Evolutionary conservation across 768 basidiomycete species (phyloP), one percentile per base, ranked within the genome.

Genomic region (Crepidotus variabilis): DNA sequence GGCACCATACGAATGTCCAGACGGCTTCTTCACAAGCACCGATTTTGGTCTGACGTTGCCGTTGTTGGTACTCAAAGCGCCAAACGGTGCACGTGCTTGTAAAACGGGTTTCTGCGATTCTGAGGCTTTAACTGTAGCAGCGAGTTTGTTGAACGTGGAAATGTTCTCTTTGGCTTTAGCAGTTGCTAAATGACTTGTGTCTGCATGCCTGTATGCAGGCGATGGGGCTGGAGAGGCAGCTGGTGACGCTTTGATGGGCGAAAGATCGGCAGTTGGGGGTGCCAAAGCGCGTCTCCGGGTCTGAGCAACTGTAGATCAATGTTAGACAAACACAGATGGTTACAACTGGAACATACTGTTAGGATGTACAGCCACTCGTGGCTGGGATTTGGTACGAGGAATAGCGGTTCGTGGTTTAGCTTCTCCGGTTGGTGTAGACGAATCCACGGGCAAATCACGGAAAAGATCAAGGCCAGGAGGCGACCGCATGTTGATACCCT

Each of bases 171-270:
- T 78, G 22, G 71, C 54, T 47, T 59, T 55, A 24, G 54, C 48
- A 18, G 51, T 49, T 16, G 61, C 61, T 11, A 65, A 66, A 18
- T 62, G 58, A 7, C 61, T 62, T 51, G 68, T 51, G 28, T 69
- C 65, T 58, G 75, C 79, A 65, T 76, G 75, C 48, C 76, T 76
- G 18, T 70, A 72, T 10, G 69, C 62, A 8, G 67, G 62, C 21
- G 62, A 60, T 13, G 67, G 65, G 16, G 69, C 56, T 7, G 78
- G 78, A 9, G 79, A 74, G 6, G 65, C 56, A 6, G 71, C 74
- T n/a, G 80, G 79, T 8, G 81, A 82, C n/a, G 74, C 80, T 62
- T 80, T 79, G 69, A 82, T 77, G 2, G 81, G 79, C 2, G 80
- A 79, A 23, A 82, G 69, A 55, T 78, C 78, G 24, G 63, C 61